phyloP scores from a whole-genome alignment of 1,284 basidiomycete species.

The Papiliotrema nemorosa region DNA sequence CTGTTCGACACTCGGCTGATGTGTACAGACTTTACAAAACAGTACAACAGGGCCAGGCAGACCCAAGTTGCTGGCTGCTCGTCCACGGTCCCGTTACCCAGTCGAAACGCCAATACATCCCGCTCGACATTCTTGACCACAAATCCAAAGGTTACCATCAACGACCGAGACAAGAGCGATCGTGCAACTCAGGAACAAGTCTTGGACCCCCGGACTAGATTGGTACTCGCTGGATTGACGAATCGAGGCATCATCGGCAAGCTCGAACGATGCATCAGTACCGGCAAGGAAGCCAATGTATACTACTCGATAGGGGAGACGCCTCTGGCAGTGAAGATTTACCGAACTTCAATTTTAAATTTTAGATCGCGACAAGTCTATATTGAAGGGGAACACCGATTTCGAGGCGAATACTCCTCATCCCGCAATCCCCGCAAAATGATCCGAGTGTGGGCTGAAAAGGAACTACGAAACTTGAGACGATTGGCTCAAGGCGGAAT shows the following conservation, averaged over 20 bases:
- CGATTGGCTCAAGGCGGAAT: constrained; percentile 78
- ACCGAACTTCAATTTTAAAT: constrained; percentile 95
- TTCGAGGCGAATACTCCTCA: constrained; percentile 85
- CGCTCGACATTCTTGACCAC: constrained; percentile 67
- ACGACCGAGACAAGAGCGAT: constrained; percentile 92
- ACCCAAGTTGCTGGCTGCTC: constrained; percentile 51
- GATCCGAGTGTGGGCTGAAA: constrained; percentile 98
- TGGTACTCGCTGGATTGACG: constrained; percentile 91
- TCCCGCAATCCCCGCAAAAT: constrained; percentile 92
- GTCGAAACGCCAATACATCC: constrained; percentile 28
- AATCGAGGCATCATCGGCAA: constrained; percentile 78
- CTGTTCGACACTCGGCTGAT: background rate
- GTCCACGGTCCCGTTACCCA: constrained; percentile 26
- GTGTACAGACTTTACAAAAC: constrained; percentile 92
- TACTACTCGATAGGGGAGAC: constrained; percentile 69
- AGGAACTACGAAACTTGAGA: constrained; percentile 94
- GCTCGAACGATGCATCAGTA: constrained; percentile 89
- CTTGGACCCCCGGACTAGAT: constrained; percentile 80
- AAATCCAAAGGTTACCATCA: constrained; percentile 82
- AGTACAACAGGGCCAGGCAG: constrained; percentile 86
- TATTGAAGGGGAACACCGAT: constrained; percentile 84
- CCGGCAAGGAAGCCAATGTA: constrained; percentile 95
- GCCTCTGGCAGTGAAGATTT: constrained; percentile 87
- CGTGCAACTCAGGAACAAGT: constrained; percentile 93
- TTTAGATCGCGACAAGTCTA: constrained; percentile 97